Percentiles rank a stretch among this genome's conserved stretches.
Conservation (phyloP, 2,329 filamentous ascomycete genomes). For the Sporothrix protearum region DNA sequence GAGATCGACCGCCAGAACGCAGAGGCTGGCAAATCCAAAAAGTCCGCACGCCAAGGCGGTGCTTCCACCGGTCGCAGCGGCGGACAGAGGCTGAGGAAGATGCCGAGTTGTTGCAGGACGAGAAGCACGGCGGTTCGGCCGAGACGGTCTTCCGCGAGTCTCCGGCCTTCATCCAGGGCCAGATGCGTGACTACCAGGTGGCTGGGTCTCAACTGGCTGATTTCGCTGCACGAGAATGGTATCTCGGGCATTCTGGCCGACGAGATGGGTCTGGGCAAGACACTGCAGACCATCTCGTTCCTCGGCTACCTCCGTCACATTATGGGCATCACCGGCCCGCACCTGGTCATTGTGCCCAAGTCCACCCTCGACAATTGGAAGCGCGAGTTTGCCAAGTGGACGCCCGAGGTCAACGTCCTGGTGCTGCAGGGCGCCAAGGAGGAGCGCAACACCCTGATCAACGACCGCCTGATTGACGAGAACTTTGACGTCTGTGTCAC, state of each 20-base stretch:
- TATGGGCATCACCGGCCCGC: slow-evolving; percentile 82
- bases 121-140: slow-evolving; percentile 79
- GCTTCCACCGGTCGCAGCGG: slow-evolving; percentile 70
- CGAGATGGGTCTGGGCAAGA: slow-evolving; percentile 98
- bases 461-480: slow-evolving; percentile 84
- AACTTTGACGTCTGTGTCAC: slow-evolving; percentile 98
- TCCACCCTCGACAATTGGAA: slow-evolving; percentile 99
- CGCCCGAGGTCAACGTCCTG: slow-evolving; percentile 88
- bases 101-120: slow-evolving; percentile 80
- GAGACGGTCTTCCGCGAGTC: slow-evolving; percentile 93
- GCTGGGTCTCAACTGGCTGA: slow-evolving; percentile 96
- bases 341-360: slow-evolving; percentile 89
- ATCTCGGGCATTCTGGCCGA: slow-evolving; percentile 97
- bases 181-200: slow-evolving; percentile 95
- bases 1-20: slow-evolving; percentile 93
- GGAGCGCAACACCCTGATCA: slow-evolving; percentile 81
- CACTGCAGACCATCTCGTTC: slow-evolving; percentile 94
- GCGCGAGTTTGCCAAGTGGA: slow-evolving; percentile 90
- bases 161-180: slow-evolving; percentile 79
- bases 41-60: slow-evolving; percentile 77
- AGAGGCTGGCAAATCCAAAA: slow-evolving; percentile 67
- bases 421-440: slow-evolving; percentile 95
- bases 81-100: slow-evolving; percentile 98
- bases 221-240: slow-evolving; percentile 96
- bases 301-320: slow-evolving; percentile 91